Evolutionary conservation across 192 early-diverging fungal species (phyloP).

Genomic region (Backusella parvicylindrica): DNA sequence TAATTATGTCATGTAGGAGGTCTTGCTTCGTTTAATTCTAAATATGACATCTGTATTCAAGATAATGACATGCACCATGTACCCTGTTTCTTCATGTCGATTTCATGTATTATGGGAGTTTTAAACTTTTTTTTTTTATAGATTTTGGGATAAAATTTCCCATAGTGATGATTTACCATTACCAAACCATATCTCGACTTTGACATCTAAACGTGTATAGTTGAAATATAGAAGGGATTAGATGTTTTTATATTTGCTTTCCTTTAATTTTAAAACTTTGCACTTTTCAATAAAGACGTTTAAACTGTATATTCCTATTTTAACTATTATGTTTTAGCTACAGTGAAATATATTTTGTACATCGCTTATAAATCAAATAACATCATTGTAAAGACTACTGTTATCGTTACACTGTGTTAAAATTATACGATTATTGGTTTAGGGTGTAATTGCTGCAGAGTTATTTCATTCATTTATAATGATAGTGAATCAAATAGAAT

Average conservation of each 20-base stretch:
- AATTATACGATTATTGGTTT: not conserved
- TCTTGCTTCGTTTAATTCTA: no score
- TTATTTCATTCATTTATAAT: not conserved
- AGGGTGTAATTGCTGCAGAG: not conserved
- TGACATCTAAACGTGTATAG: not conserved
- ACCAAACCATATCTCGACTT: not conserved
- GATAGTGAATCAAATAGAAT: not conserved
- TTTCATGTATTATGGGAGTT: no score
- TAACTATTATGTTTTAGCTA: not conserved
- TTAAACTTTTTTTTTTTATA: no score
- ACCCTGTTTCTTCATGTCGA: not conserved
- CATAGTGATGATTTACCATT: not conserved
- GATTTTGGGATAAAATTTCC: no score
- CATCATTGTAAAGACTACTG: no score
- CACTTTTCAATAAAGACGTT: not conserved
- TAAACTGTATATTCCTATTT: not conserved
- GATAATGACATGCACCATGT: not conserved
- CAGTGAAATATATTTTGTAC: not conserved
- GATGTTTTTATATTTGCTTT: no score
- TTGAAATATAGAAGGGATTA: no score
- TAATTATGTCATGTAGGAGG: no score
- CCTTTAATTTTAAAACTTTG: not conserved
- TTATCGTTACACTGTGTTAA: no score
- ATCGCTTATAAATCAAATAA: not conserved
- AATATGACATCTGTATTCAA: not conserved